Evolutionary conservation across 2,329 filamentous ascomycete genomes (phyloP).

Genomic region (Aspergillus sclerotialis): DNA sequence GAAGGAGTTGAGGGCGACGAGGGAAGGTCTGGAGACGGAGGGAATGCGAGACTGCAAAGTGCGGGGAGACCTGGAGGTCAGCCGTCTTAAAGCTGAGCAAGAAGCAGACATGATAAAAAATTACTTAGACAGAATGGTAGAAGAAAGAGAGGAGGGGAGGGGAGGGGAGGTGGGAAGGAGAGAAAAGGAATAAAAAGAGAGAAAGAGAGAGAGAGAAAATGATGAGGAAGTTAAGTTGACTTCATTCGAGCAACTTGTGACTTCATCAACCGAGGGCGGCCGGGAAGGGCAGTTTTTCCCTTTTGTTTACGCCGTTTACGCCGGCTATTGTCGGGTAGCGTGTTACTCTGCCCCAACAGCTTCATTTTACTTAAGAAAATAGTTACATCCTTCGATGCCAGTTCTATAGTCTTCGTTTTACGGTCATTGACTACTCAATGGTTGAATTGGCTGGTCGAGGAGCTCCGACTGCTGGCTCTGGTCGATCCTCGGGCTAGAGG

Average conservation of each 20-base stretch:
- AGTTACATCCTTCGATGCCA: too few relatives aligned
- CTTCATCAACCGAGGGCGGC: not conserved
- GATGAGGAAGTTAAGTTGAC: not conserved
- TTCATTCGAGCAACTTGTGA: too few relatives aligned
- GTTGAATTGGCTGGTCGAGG: too few relatives aligned
- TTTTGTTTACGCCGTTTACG: not conserved
- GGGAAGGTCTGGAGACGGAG: constrained; percentile 25
- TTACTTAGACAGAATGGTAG: not conserved
- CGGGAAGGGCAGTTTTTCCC: not conserved
- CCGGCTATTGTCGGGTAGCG: not conserved
- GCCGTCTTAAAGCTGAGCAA: constrained; percentile 33
- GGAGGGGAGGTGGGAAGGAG: constrained; percentile 2
- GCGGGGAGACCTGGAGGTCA: constrained; percentile 35
- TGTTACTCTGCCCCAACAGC: too few relatives aligned
- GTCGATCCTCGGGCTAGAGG: too few relatives aligned
- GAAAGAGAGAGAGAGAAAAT: not conserved
- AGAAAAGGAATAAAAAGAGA: constrained; percentile 1
- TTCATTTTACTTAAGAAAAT: too few relatives aligned
- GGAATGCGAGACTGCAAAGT: constrained; percentile 44
- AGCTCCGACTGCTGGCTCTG: too few relatives aligned
- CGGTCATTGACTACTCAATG: too few relatives aligned
- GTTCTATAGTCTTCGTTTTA: too few relatives aligned
- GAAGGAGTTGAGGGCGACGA: constrained; percentile 10
- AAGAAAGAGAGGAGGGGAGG: constrained; percentile 1
- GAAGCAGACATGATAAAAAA: constrained; percentile 32